Evolutionary conservation across 306 rosid species (phyloP).

Genomic region (Sophora flavescens): DNA sequence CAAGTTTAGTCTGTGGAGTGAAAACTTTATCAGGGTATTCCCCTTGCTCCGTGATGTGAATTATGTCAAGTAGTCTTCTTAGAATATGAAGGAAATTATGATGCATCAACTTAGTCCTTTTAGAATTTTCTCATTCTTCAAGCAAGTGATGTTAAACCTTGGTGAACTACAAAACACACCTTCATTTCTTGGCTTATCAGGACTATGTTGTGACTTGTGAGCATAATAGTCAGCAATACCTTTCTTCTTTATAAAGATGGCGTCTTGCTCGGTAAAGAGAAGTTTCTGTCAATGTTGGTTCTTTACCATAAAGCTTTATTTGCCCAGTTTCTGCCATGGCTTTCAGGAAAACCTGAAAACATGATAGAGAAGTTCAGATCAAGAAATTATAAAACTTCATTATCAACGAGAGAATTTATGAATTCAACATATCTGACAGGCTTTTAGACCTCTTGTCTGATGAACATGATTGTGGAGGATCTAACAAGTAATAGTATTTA

Average conservation of each 20-base stretch:
- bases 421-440: slow-evolving; percentile 16
- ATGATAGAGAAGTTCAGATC: slow-evolving; percentile 25
- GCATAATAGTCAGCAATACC: slow-evolving; percentile 55
- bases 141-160: slow-evolving; percentile 29
- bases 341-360: slow-evolving; percentile 87
- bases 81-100: background rate
- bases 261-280: slow-evolving; percentile 96
- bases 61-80: slow-evolving; percentile 7
- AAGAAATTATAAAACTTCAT: slow-evolving; percentile 23
- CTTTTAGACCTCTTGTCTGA: slow-evolving; percentile 23
- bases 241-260: slow-evolving; percentile 92
- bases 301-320: slow-evolving; percentile 83
- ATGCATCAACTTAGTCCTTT: slow-evolving; percentile 31
- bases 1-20: background rate
- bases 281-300: slow-evolving; percentile 88
- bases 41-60: background rate
- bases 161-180: slow-evolving; percentile 27
- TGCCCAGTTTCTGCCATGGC: slow-evolving; percentile 99
- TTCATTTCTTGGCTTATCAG: slow-evolving; percentile 36
- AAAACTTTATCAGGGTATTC: slow-evolving; percentile 12
- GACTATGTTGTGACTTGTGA: slow-evolving; percentile 12
- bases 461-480: slow-evolving; percentile 20
- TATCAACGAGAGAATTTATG: slow-evolving; percentile 26
- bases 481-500: slow-evolving; percentile 20
- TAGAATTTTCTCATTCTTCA: slow-evolving; percentile 28